Evolutionary conservation across 176 grass and related monocot genomes (phyloP).

Genomic region (Eragrostis curvula): DNA sequence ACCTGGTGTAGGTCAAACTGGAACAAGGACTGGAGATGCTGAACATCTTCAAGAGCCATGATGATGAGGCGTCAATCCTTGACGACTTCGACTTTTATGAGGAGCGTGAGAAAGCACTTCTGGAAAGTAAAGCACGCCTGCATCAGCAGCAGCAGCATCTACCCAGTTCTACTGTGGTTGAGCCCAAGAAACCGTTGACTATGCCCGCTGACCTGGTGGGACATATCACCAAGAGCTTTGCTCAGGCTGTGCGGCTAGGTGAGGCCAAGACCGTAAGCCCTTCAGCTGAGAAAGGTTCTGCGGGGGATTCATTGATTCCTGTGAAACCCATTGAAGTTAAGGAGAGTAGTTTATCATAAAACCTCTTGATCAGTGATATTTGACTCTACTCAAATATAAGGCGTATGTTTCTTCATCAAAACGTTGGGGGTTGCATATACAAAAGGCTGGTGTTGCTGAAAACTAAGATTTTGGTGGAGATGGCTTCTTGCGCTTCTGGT

Average conservation of each 20-base stretch:
- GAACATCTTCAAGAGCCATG: constrained; percentile 65
- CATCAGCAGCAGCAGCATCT: constrained; percentile 56
- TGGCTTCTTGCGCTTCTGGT: constrained; percentile 4
- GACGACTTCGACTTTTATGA: constrained; percentile 82
- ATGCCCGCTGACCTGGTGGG: constrained; percentile 46
- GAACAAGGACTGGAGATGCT: constrained; percentile 80
- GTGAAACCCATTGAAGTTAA: constrained; percentile 37
- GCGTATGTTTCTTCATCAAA: constrained; percentile 37
- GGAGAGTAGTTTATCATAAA: constrained; percentile 30
- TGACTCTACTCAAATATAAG: constrained; percentile 16
- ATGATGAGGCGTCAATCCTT: constrained; percentile 64
- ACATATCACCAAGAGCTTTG: constrained; percentile 68
- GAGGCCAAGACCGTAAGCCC: constrained; percentile 44
- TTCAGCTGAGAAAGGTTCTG: constrained; percentile 32
- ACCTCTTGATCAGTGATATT: constrained; percentile 12
- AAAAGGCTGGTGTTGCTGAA: constrained; percentile 22
- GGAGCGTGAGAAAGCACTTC: constrained; percentile 69
- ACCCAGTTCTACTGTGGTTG: constrained; percentile 38
- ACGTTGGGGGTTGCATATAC: constrained; percentile 17
- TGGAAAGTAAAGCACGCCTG: constrained; percentile 63
- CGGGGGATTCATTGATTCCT: constrained; percentile 23
- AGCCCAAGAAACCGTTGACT: constrained; percentile 48
- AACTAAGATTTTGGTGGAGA: constrained; percentile 4
- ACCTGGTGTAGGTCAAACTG: constrained; percentile 59
- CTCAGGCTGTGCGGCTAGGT: constrained; percentile 55